Conservation (phyloP, 176 grass and related monocot species). For the Zoysia pacifica region DNA sequence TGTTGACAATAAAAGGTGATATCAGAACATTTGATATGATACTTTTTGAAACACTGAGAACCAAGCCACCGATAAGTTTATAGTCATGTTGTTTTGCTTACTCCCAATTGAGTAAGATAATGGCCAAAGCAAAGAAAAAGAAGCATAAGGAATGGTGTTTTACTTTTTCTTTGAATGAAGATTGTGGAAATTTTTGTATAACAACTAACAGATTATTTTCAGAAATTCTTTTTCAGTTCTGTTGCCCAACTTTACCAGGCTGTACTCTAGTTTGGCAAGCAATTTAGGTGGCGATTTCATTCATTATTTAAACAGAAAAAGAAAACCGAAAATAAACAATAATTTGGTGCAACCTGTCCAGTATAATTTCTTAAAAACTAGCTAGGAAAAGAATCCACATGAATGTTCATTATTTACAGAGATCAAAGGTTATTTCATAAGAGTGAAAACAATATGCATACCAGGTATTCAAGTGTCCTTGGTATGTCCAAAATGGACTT, state of each 20-base stretch:
- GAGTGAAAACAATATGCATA: constrained; percentile 23
- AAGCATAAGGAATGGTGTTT: not conserved
- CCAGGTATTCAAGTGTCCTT: constrained; percentile 88
- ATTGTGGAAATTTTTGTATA: not conserved
- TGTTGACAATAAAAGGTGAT: not conserved
- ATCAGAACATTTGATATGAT: not conserved
- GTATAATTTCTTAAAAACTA: constrained; percentile 6
- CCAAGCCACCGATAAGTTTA: not conserved
- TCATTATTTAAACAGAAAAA: not conserved
- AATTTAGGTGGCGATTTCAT: not conserved
- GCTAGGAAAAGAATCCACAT: constrained; percentile 17
- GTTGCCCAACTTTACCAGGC: not conserved
- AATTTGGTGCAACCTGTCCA: not conserved
- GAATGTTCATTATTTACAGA: not conserved
- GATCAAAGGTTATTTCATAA: constrained; percentile 18
- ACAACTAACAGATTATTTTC: not conserved
- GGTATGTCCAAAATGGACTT: constrained; percentile 98
- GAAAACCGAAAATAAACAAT: not conserved
- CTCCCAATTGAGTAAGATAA: not conserved
- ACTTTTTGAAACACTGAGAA: not conserved
- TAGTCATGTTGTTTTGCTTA: not conserved
- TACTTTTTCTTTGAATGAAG: constrained; percentile 3
- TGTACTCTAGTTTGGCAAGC: not conserved
- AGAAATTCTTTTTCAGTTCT: not conserved
- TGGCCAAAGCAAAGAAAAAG: not conserved